Conservation (phyloP, 495 filamentous ascomycete genomes). For the Talaromyces borbonicus region DNA sequence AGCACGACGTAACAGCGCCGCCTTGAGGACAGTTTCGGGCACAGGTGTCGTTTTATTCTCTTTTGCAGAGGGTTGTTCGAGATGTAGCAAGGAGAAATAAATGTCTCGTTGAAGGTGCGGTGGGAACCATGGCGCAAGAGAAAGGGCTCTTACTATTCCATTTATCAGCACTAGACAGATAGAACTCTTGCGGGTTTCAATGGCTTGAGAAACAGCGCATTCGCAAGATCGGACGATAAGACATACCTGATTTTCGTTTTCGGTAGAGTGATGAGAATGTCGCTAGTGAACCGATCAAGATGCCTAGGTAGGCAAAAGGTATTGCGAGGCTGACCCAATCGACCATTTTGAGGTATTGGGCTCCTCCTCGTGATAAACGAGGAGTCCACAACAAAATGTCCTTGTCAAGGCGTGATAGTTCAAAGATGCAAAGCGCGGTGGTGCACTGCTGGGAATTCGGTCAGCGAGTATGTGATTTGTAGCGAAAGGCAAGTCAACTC, state of each 20-base stretch:
- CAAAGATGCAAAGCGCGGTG: too few relatives aligned
- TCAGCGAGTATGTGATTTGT: too few relatives aligned
- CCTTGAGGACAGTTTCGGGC: slow-evolving; percentile 78
- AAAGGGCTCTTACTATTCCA: slow-evolving; percentile 63
- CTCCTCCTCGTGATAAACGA: too few relatives aligned
- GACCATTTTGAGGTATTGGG: slow-evolving; percentile 35
- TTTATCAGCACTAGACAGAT: slow-evolving; percentile 9
- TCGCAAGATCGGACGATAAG: slow-evolving; percentile 1
- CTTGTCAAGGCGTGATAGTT: too few relatives aligned
- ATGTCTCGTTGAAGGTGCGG: slow-evolving; percentile 85
- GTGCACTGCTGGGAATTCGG: too few relatives aligned
- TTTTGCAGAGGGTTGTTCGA: slow-evolving; percentile 52
- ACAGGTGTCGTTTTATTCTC: slow-evolving; percentile 63
- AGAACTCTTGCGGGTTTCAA: too few relatives aligned
- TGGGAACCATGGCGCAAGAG: slow-evolving; percentile 86
- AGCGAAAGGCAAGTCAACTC: too few relatives aligned
- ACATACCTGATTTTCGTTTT: slow-evolving; percentile 81
- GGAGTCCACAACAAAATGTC: too few relatives aligned
- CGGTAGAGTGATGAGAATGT: slow-evolving; percentile 90
- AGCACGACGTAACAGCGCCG: slow-evolving; percentile 82
- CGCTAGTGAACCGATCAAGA: slow-evolving; percentile 77
- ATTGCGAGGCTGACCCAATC: slow-evolving; percentile 74
- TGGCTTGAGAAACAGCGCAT: too few relatives aligned
- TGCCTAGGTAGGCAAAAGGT: slow-evolving; percentile 76
- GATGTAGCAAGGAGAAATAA: slow-evolving; percentile 84